A percentile compares a stretch with the other conserved stretches of the same genome.
Conservation (phyloP, 2,329 filamentous ascomycete genomes). For the Pyricularia sp. region DNA sequence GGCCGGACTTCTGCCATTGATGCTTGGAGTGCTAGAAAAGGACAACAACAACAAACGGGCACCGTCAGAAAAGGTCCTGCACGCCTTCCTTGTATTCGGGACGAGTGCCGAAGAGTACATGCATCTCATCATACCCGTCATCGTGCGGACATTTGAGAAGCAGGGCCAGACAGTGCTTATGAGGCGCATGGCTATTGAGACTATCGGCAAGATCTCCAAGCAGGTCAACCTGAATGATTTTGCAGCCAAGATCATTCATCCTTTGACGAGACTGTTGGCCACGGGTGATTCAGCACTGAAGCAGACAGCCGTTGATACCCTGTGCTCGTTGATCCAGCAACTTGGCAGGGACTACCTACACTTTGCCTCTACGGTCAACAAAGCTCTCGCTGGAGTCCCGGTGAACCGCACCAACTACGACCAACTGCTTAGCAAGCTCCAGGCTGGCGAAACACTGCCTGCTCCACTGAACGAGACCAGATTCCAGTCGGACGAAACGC, state of each 20-base stretch:
- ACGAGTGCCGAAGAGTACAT: conserved; percentile 97
- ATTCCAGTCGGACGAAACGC: conserved; percentile 54
- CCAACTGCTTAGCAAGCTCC: conserved; percentile 81
- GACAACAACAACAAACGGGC: conserved; percentile 67
- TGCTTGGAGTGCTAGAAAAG: conserved; percentile 89
- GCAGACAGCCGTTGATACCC: conserved; percentile 78
- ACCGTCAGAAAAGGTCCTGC: conserved; percentile 82
- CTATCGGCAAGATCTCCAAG: conserved; percentile 84
- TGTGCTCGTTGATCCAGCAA: conserved; percentile 93
- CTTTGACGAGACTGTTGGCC: conserved; percentile 72
- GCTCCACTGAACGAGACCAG: conserved; percentile 63
- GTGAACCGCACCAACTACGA: conserved; percentile 89
- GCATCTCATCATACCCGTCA: conserved; percentile 94
- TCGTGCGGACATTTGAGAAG: conserved; percentile 91
- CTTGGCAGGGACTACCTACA: conserved; percentile 91
- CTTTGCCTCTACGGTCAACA: conserved; percentile 89
- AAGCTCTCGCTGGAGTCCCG: conserved; percentile 68
- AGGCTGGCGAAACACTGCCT: conserved; percentile 90
- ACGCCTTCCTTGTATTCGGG: conserved; percentile 93
- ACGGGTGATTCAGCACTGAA: conserved; percentile 65
- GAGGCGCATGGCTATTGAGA: conserved; percentile 85
- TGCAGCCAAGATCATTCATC: conserved; percentile 92
- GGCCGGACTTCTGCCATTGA: conserved; percentile 77
- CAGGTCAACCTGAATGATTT: conserved; percentile 98
- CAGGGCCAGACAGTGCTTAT: conserved; percentile 70